Evolutionary conservation across 169 alveolate genomes (phyloP), one percentile per base, ranked within the genome.

Genomic region (Cryptosporidium tyzzeri): DNA sequence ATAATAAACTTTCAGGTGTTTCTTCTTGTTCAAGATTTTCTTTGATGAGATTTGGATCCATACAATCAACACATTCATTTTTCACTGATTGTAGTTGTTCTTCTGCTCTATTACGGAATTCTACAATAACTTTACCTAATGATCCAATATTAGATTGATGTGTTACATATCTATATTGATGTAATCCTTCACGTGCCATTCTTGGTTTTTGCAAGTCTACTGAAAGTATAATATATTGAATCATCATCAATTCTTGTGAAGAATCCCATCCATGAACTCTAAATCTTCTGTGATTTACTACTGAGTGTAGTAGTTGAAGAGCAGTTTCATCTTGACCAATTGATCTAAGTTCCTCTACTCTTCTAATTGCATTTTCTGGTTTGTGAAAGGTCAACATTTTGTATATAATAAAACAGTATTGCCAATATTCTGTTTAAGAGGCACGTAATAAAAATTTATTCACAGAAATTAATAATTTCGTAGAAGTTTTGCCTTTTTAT

Each of bases 251-350:
- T 89, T 96, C 98, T 94, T 95, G 97, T 39, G 94, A 94, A 87
- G 93, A 93, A 73, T 96, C 98, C 98, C 98, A 96, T 68, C 98
- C 98, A 68, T 95, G 98, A 26, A 94, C 92, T 58, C 97, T 91
- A 84, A 91, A 92, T 68, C 93, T 89, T 31, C 96, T 91, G 87
- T 96, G 97, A 39, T 96, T 96, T 39, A 96, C 96, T 65, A 97
- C 97, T 2, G 96, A 85, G 93, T 96, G 97, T 33, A 96, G 93
- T 10, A 93, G 86, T 67, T 93, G 95, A 67, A 96, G 94, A 53
- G 98, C 98, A 21, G 94, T 97, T 62, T 95, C 98, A 86, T 94
- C 95, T 71, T 96, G 97, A 48, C 98, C 98, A 51, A 96, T 93
- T 35, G 95, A 93, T 44, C 95, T 94, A 45, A 96, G 92, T 86